A percentile compares a stretch with the other conserved stretches of the same genome.
phyloP scores from a whole-genome alignment of 805 yeast genomes.

The Teunomyces lycoperdinae region DNA sequence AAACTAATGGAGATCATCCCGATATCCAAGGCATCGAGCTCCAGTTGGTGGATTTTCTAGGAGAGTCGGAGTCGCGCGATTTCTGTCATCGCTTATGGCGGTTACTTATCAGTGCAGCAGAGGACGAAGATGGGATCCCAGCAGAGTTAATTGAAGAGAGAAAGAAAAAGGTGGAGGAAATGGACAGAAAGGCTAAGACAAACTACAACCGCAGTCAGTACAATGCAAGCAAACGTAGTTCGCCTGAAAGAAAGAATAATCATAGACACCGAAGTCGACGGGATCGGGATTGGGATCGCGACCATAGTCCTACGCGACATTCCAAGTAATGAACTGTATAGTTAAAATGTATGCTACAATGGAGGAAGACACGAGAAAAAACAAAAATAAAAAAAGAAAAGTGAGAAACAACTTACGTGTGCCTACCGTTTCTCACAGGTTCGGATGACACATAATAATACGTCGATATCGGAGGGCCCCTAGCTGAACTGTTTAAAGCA shows the following conservation, averaged over 20 bases:
- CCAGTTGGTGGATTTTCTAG: conserved; percentile 47
- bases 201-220: conserved; percentile 27
- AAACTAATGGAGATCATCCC: conserved; percentile 27
- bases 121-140: conserved; percentile 47
- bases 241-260: too few species aligned
- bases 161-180: conserved; percentile 7
- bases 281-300: too few species aligned
- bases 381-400: background rate
- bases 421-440: background rate
- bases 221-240: conserved; percentile 6
- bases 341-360: background rate
- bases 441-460: background rate
- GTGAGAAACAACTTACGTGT: background rate
- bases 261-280: background rate
- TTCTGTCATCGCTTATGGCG: conserved; percentile 47
- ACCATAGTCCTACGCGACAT: background rate
- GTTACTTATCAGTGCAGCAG: conserved; percentile 42
- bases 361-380: background rate
- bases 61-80: conserved; percentile 33
- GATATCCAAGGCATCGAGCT: conserved; percentile 39
- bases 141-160: conserved; percentile 22
- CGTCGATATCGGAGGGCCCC: background rate
- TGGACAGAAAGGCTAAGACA: conserved; percentile 11
- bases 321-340: background rate
- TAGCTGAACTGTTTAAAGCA: background rate